Conservation (phyloP, 2,329 filamentous ascomycete genomes). For the Colletotrichum costaricense region DNA sequence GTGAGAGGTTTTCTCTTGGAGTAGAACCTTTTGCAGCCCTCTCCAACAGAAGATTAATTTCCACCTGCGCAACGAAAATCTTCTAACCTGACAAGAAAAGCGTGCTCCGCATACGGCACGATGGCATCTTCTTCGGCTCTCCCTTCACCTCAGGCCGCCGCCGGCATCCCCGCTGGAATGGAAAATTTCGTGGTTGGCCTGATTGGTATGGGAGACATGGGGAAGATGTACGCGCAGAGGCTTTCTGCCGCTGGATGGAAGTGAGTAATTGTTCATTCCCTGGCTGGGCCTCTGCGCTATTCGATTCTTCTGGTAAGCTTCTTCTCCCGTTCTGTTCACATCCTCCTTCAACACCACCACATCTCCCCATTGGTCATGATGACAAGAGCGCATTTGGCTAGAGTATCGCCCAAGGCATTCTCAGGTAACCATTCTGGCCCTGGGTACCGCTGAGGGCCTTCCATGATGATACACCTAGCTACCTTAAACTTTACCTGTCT, state of each 20-base stretch:
- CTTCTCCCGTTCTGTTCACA: slow-evolving; percentile 24
- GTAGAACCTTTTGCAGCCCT: slow-evolving; percentile 30
- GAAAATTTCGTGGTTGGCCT: slow-evolving; percentile 85
- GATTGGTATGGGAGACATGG: slow-evolving; percentile 99
- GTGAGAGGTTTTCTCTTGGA: slow-evolving; percentile 33
- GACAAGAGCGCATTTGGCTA: slow-evolving; percentile 99
- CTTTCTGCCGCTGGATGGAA: slow-evolving; percentile 96
- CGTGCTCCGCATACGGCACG: not conserved
- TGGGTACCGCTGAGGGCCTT: slow-evolving; percentile 71
- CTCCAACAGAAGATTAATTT: not conserved
- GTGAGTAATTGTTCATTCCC: slow-evolving; percentile 60
- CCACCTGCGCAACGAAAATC: not conserved
- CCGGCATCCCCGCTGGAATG: slow-evolving; percentile 58
- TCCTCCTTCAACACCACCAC: slow-evolving; percentile 5
- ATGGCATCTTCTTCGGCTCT: slow-evolving; percentile 35
- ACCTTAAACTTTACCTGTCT: slow-evolving; percentile 90
- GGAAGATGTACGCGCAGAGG: slow-evolving; percentile 94
- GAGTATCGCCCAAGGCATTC: slow-evolving; percentile 81
- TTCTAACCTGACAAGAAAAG: not conserved
- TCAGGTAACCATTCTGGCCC: slow-evolving; percentile 82
- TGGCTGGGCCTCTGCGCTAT: slow-evolving; percentile 25
- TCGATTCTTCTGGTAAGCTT: slow-evolving; percentile 50
- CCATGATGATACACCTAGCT: slow-evolving; percentile 99
- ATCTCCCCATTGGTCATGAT: slow-evolving; percentile 72
- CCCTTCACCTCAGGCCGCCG: slow-evolving; percentile 21